phyloP scores from a whole-genome alignment of 345 rosid species.

The Eucalyptus cloeziana region DNA sequence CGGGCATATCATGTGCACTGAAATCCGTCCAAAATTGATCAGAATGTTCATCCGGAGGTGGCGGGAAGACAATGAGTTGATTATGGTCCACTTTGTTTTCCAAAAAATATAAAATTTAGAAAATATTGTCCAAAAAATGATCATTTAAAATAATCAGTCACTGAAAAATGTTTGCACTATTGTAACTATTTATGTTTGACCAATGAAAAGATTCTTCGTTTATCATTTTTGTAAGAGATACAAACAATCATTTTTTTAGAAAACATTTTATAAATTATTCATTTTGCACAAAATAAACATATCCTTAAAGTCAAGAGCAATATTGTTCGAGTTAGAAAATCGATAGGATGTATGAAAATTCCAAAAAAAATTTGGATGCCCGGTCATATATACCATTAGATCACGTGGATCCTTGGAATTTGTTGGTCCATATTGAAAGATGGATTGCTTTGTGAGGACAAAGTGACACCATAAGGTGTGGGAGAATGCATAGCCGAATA shows the following conservation, averaged over 20 bases:
- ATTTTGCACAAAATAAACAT: too few relatives aligned
- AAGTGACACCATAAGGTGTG: neutral
- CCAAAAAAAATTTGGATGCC: neutral
- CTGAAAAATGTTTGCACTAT: neutral
- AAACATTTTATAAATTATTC: too few relatives aligned
- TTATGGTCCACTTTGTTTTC: neutral
- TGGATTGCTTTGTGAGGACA: neutral
- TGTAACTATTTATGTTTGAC: too few relatives aligned
- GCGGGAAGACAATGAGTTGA: neutral
- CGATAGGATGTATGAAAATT: too few relatives aligned
- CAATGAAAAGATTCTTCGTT: too few relatives aligned
- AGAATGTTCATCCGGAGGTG: neutral
- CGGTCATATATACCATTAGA: rapidly evolving
- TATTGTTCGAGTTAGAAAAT: too few relatives aligned
- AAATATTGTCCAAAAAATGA: too few relatives aligned
- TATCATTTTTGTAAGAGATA: too few relatives aligned
- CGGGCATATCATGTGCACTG: neutral
- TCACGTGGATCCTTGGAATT: neutral
- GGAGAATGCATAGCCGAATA: neutral
- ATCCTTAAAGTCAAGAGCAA: rapidly evolving
- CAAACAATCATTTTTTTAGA: rapidly evolving
- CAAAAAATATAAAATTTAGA: rapidly evolving
- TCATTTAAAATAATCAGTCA: rapidly evolving
- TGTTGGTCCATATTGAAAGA: neutral
- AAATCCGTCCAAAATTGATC: neutral